A percentile compares a stretch with the other conserved stretches of the same genome.
Conservation (phyloP, 2,329 filamentous ascomycete genomes). For the Diaporthe longicolla region DNA sequence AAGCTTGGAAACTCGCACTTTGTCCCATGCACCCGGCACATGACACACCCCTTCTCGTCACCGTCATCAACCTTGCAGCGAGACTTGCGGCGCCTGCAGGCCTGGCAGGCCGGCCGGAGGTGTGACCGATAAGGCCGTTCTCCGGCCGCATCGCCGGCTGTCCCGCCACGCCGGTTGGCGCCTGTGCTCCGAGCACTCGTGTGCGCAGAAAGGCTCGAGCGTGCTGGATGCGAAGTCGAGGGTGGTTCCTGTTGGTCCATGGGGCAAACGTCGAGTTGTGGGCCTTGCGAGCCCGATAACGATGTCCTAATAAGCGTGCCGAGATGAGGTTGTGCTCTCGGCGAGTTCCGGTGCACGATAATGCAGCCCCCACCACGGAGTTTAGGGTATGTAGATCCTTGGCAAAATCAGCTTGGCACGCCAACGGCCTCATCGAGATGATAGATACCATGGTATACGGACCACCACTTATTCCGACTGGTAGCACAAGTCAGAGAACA, state of each 20-base stretch:
- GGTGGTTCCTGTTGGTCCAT: neutral
- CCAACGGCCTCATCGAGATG: neutral
- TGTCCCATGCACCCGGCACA: conserved; percentile 71
- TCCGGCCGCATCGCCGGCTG: conserved; percentile 11
- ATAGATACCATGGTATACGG: neutral
- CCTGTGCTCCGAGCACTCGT: neutral
- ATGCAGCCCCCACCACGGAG: neutral
- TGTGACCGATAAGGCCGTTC: conserved; percentile 72
- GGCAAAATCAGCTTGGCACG: neutral
- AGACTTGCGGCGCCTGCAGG: conserved; percentile 73
- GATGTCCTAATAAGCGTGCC: neutral
- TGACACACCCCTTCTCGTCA: conserved; percentile 65
- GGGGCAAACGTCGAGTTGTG: neutral
- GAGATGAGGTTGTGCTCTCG: conserved; percentile 4
- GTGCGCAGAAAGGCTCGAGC: neutral
- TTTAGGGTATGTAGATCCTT: neutral
- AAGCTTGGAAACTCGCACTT: conserved; percentile 66
- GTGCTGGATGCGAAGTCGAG: neutral
- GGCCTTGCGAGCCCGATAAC: neutral
- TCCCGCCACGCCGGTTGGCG: neutral
- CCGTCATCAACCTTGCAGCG: conserved; percentile 70
- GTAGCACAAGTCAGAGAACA: neutral
- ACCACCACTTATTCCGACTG: neutral
- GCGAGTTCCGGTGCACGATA: neutral
- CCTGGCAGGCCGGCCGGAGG: conserved; percentile 71